Conservation (phyloP, 2,329 filamentous ascomycete genomes). For the Neofusicoccum umdonicola region DNA sequence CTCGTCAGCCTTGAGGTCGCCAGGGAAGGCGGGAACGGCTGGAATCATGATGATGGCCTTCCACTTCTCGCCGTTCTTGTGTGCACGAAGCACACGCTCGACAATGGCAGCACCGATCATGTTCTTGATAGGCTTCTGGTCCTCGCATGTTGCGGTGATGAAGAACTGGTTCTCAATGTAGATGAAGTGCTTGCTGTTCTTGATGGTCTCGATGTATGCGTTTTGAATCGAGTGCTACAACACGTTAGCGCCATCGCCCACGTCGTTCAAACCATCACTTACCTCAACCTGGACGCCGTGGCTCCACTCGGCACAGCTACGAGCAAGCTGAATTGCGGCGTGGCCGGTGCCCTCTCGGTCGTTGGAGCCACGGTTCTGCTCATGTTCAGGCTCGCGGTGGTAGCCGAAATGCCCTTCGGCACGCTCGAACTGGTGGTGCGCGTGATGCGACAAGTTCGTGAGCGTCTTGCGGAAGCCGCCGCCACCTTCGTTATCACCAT, state of each 20-base stretch:
- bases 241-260: slow-evolving; percentile 15
- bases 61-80: slow-evolving; percentile 64
- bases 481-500: slow-evolving; percentile 27
- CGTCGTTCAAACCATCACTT: slow-evolving; percentile 18
- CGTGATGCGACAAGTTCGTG: slow-evolving; percentile 7
- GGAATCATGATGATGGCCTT: slow-evolving; percentile 77
- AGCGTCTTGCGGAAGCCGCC: slow-evolving; percentile 26
- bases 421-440: slow-evolving; percentile 17
- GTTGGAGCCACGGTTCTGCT: slow-evolving; percentile 22
- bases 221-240: slow-evolving; percentile 76
- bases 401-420: slow-evolving; percentile 26
- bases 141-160: slow-evolving; percentile 73
- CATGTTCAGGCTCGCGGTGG: slow-evolving; percentile 24
- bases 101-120: slow-evolving; percentile 77
- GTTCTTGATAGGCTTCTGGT: slow-evolving; percentile 72
- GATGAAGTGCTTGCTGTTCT: slow-evolving; percentile 67
- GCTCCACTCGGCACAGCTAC: slow-evolving; percentile 55
- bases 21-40: slow-evolving; percentile 77
- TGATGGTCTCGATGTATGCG: slow-evolving; percentile 73
- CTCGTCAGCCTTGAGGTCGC: slow-evolving; percentile 70
- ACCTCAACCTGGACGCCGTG: slow-evolving; percentile 58
- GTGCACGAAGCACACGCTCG: slow-evolving; percentile 70
- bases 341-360: slow-evolving; percentile 21
- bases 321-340: slow-evolving; percentile 36
- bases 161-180: slow-evolving; percentile 90